These are phyloP conservation scores for Talaromyces pinophilus DNA, from an alignment of 2,329 filamentous ascomycete species.

Conservation along the genomic window DNA sequence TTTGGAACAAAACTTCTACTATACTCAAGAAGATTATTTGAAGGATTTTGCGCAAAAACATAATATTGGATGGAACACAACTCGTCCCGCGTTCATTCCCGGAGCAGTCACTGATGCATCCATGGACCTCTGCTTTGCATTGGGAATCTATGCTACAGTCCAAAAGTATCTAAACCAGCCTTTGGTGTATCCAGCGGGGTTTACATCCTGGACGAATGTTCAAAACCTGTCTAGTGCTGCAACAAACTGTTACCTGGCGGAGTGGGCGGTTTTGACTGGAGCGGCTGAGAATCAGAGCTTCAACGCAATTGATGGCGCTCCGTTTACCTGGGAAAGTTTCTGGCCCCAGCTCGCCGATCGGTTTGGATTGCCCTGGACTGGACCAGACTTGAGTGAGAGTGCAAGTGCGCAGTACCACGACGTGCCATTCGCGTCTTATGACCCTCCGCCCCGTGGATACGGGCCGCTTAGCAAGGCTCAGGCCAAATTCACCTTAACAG, in stretches of 20 bases:
- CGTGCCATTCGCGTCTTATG: background rate
- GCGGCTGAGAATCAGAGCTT: background rate
- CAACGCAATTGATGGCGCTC: background rate
- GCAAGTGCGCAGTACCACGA: background rate
- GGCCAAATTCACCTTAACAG: background rate
- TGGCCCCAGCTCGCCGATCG: background rate
- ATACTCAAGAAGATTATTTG: slow-evolving; percentile 16
- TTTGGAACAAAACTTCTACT: slow-evolving; percentile 19
- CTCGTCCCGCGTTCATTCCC: slow-evolving; percentile 12
- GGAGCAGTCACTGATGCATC: background rate
- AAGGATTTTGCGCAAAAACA: slow-evolving; percentile 1
- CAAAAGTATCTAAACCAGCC: background rate
- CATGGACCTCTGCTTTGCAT: background rate
- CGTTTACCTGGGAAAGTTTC: background rate
- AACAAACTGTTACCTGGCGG: slow-evolving; percentile 9
- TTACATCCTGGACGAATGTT: slow-evolving; percentile 7
- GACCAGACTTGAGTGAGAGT: background rate
- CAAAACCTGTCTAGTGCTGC: slow-evolving; percentile 9
- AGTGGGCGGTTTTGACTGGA: slow-evolving; percentile 15
- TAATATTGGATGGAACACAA: slow-evolving; percentile 14
- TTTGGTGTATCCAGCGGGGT: slow-evolving; percentile 6
- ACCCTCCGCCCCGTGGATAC: background rate
- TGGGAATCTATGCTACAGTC: background rate
- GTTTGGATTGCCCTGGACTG: background rate
- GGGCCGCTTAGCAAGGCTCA: background rate